Conservation (phyloP, 176 grass and related monocot genomes). For the Carex kokanica region DNA sequence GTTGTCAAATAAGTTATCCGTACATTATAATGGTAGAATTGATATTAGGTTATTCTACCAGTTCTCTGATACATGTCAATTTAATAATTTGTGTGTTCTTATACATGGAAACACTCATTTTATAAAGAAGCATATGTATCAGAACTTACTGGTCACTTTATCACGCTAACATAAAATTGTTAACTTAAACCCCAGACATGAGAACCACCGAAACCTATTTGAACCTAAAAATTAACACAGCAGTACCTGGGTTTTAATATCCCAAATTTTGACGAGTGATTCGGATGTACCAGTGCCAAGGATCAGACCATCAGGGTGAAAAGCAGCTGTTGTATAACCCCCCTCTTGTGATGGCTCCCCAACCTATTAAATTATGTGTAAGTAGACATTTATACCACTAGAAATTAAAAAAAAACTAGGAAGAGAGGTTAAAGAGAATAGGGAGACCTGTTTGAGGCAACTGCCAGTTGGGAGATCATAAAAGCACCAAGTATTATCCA, state of each 20-base stretch:
- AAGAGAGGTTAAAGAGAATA: conserved; percentile 3
- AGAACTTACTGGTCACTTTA: background rate
- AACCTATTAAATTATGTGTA: conserved; percentile 45
- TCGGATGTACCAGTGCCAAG: conserved; percentile 93
- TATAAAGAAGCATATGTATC: background rate
- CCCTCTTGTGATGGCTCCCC: conserved; percentile 71
- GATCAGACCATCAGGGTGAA: conserved; percentile 98
- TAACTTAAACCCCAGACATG: background rate
- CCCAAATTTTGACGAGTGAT: conserved; percentile 93
- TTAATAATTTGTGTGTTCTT: background rate
- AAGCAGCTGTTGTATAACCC: conserved; percentile 83
- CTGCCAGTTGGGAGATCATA: conserved; percentile 89
- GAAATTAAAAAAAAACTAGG: background rate
- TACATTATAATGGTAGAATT: background rate
- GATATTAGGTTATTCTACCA: background rate
- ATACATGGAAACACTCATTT: background rate
- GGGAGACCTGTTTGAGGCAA: conserved; percentile 77
- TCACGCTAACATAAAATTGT: background rate
- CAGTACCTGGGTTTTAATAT: conserved; percentile 93
- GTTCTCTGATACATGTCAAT: background rate
- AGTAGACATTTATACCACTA: conserved; percentile 8
- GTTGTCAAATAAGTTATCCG: background rate
- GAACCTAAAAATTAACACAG: background rate
- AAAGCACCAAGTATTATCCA: conserved; percentile 99
- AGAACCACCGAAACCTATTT: conserved; percentile 5